phyloP scores from a whole-genome alignment of 2,329 filamentous ascomycete species.

The Scytalidium sp. region DNA sequence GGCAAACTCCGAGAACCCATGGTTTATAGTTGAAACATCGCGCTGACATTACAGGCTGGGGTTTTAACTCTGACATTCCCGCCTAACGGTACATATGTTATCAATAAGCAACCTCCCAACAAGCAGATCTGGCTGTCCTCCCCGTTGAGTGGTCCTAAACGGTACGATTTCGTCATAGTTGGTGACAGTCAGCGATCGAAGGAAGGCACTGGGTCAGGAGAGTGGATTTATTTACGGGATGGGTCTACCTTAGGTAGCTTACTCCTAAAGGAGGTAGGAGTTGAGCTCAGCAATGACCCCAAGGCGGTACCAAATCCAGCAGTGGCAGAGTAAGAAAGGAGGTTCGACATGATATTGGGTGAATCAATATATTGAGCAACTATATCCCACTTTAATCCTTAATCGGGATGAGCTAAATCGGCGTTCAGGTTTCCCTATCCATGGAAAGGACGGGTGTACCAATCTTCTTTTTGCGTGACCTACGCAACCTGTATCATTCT shows the following conservation, averaged over 20 bases:
- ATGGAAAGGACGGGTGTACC: too few species aligned
- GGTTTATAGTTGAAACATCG: conserved; percentile 2
- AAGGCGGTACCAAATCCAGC: not conserved
- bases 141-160: conserved; percentile 86
- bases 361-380: not conserved
- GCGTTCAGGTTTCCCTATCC: too few species aligned
- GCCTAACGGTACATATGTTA: conserved; percentile 75
- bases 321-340: not conserved
- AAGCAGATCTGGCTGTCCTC: conserved; percentile 97
- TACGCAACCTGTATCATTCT: too few species aligned
- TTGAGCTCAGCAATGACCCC: conserved; percentile 39
- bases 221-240: conserved; percentile 88
- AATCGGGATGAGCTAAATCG: too few species aligned
- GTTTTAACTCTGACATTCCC: conserved; percentile 76
- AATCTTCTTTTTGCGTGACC: too few species aligned
- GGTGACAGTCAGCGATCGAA: conserved; percentile 76
- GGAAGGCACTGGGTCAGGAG: conserved; percentile 68
- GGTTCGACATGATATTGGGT: not conserved
- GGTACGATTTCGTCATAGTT: conserved; percentile 82
- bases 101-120: conserved; percentile 99
- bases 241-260: conserved; percentile 72
- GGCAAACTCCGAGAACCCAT: conserved; percentile 28
- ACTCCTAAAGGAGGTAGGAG: conserved; percentile 70
- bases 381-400: too few species aligned
- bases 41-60: conserved; percentile 59